These are phyloP conservation scores for Colletotrichum sp. DNA, from an alignment of 2,329 filamentous ascomycete species.

Conservation along the genomic window DNA sequence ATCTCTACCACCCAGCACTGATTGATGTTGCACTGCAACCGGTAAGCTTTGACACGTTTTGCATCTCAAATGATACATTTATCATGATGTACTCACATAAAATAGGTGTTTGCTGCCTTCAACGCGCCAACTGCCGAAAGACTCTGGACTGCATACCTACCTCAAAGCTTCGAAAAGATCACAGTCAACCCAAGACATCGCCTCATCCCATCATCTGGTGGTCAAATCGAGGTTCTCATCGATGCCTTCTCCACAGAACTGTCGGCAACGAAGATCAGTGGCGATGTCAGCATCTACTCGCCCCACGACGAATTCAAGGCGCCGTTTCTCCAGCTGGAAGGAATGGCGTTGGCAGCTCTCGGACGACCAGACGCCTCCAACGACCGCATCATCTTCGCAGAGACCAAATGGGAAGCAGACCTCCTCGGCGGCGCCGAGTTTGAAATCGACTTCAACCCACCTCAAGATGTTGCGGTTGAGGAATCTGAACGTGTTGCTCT, in stretches of 20 bases:
- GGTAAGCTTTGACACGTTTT: not conserved
- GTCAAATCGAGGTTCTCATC: not conserved
- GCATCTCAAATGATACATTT: not conserved
- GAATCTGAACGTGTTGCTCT: not conserved
- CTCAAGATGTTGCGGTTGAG: not conserved
- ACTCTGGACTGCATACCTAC: not conserved
- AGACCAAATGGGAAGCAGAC: not conserved
- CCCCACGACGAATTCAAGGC: not conserved
- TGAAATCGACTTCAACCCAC: not conserved
- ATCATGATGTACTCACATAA: no score
- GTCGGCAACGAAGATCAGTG: not conserved
- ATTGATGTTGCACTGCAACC: constrained; percentile 4
- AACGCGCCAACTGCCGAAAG: not conserved
- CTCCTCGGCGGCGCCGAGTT: not conserved
- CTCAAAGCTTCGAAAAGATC: not conserved
- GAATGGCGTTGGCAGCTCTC: not conserved
- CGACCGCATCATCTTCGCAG: not conserved
- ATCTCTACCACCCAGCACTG: not conserved
- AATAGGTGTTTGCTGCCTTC: not conserved
- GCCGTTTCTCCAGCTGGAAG: not conserved
- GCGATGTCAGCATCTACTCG: not conserved
- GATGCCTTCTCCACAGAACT: not conserved
- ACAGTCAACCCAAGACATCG: not conserved
- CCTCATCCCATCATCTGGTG: not conserved
- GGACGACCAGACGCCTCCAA: not conserved